Percentiles rank a stretch among this genome's conserved stretches.
Conservation (phyloP, 2,329 filamentous ascomycete genomes). For the Mariannaea sp. region DNA sequence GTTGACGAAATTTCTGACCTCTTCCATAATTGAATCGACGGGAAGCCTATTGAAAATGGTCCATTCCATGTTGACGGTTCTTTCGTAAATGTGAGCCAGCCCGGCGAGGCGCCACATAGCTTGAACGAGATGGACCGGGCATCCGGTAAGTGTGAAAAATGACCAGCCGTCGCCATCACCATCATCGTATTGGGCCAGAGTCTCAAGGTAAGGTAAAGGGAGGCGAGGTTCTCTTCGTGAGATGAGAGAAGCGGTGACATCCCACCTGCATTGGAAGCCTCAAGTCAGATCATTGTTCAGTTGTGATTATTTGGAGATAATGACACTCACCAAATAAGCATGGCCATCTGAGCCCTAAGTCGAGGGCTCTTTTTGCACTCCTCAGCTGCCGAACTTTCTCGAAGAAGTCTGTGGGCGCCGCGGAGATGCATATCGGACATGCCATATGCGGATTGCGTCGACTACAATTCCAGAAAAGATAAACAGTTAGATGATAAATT, state of each 20-base stretch:
- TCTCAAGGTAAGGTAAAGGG: constrained; percentile 2
- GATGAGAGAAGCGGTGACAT: constrained; percentile 11
- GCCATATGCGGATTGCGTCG: constrained; percentile 12
- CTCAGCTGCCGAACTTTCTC: background rate
- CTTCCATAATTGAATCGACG: constrained; percentile 1
- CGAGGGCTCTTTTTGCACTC: background rate
- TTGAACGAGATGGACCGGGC: background rate
- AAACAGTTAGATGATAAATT: background rate
- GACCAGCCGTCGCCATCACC: constrained; percentile 7
- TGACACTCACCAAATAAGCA: constrained; percentile 4
- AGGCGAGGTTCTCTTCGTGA: constrained; percentile 11
- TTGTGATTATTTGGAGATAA: background rate
- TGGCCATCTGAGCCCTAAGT: constrained; percentile 7
- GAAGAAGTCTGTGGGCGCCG: constrained; percentile 1
- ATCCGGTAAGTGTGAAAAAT: constrained; percentile 10
- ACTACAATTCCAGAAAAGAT: background rate
- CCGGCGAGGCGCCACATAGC: constrained; percentile 6
- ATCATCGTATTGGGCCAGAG: background rate
- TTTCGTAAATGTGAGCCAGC: constrained; percentile 5
- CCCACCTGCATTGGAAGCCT: constrained; percentile 1
- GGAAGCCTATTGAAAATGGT: constrained; percentile 4
- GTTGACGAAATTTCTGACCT: constrained; percentile 9
- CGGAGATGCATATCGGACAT: constrained; percentile 13
- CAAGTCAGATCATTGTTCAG: background rate
- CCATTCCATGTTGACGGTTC: constrained; percentile 1